Evolutionary conservation across 495 filamentous ascomycete genomes (phyloP).

Genomic region (Xylaria acuta): DNA sequence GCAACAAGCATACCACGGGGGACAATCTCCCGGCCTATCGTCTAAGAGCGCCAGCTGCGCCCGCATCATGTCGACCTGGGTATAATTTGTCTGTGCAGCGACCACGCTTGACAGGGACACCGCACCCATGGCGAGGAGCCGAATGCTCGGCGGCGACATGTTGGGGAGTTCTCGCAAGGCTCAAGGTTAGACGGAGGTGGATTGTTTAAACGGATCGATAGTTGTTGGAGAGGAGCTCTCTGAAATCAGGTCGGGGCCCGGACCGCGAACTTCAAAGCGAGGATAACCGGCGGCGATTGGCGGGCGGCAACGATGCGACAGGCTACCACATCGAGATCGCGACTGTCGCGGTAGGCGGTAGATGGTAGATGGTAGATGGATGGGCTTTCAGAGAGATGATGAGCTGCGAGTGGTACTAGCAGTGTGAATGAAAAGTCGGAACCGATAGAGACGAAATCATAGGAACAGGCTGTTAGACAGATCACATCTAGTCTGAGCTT

Average conservation of each 20-base stretch:
- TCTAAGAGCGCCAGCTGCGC: constrained; percentile 58
- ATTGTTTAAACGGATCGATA: neutral
- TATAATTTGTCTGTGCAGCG: constrained; percentile 52
- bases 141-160: constrained; percentile 46
- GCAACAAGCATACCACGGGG: constrained; percentile 61
- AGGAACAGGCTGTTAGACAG: neutral
- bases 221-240: neutral
- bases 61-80: constrained; percentile 56
- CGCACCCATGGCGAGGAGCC: constrained; percentile 43
- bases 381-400: neutral
- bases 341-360: constrained; percentile 11
- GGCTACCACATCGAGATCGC: constrained; percentile 25
- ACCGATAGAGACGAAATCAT: neutral
- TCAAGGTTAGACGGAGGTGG: neutral
- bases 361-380: neutral
- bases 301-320: constrained; percentile 16
- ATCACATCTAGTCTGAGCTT: neutral
- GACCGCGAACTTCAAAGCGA: constrained; percentile 1
- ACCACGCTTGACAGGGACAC: constrained; percentile 51
- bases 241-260: neutral
- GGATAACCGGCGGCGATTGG: constrained; percentile 9
- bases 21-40: constrained; percentile 64
- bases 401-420: neutral
- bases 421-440: neutral
- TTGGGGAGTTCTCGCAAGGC: constrained; percentile 29